Conservation (phyloP, 306 rosid genomes). For the Cicer bijugum region DNA sequence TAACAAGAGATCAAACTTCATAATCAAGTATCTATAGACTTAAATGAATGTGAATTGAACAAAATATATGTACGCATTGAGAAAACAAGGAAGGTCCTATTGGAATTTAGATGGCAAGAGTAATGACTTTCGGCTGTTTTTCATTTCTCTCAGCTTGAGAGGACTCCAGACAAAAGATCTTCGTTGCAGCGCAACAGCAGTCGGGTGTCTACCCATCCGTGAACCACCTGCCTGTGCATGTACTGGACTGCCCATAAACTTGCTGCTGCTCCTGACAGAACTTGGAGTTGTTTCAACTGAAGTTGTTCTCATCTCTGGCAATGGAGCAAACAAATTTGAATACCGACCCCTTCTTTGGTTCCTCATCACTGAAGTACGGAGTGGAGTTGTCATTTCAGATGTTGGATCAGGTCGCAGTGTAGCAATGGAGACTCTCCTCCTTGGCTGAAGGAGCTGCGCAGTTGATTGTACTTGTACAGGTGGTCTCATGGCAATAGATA, state of each 20-base stretch:
- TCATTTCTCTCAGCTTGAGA: conserved; percentile 66
- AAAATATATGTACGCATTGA: background rate
- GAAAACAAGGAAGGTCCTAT: conserved; percentile 42
- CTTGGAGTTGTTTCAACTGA: conserved; percentile 67
- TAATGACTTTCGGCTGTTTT: conserved; percentile 64
- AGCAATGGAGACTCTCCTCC: conserved; percentile 85
- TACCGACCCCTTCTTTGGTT: conserved; percentile 65
- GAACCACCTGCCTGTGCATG: conserved; percentile 59
- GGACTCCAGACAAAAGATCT: conserved; percentile 90
- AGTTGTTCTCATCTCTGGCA: conserved; percentile 60
- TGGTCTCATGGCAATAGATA: conserved; percentile 71
- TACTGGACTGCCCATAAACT: conserved; percentile 81
- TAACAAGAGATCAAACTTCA: conserved; percentile 14
- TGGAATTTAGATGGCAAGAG: conserved; percentile 63
- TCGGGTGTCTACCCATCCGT: conserved; percentile 50
- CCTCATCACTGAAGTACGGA: conserved; percentile 58
- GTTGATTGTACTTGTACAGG: conserved; percentile 51
- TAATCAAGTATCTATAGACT: background rate
- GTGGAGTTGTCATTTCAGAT: conserved; percentile 72
- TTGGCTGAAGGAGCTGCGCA: conserved; percentile 67
- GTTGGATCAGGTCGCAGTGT: conserved; percentile 63
- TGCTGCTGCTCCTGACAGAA: conserved; percentile 74
- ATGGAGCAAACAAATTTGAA: conserved; percentile 76
- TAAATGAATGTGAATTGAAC: conserved; percentile 6
- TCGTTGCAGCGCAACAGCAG: conserved; percentile 61